Base-by-base conservation (phyloP, 305 asterid species). In the Coffea humblotiana region DNA sequence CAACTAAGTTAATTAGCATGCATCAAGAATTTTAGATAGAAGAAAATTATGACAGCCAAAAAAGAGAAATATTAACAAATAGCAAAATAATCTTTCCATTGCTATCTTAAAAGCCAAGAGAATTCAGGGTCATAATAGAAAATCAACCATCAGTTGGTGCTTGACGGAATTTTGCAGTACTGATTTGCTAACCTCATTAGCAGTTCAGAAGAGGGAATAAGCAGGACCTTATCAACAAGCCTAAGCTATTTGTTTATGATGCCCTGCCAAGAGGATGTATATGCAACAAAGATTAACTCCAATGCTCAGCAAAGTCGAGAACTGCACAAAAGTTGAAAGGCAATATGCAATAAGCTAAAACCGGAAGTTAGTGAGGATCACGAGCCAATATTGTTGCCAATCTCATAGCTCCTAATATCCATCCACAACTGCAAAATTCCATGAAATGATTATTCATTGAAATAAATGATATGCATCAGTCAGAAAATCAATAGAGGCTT, bases 341-440 rank as follows among this genome's bases (percentile, higher is more conserved):
- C 47, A 14, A 60, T 21, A 15, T 6, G 0, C 64, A 13, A 64
- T 40, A 72, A 49, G 25, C 54, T 72, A 56, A 48, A 51, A 43
- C 8, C 9, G 23, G 65, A 52, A 15, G 65, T 32, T 47, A 49
- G 68, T 21, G 71, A 15, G 6, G 23, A 40, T 76, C 71, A 76
- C 18, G 35, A 76, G 8, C 71, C 58, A 40, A 58, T 75, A 63
- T 19, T 35, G 56, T 49, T 45, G 54, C 45, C 43, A 61, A 21
- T n/a, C 27, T 8, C 71, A 76, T 76, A 76, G 58, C 45, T 63
- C 79, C 60, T 58, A 43, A 61, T 66, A 27, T 76, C 71, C 45
- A 45, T 76, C 71, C 79, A 35, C 72, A 76, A 43, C 79, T 76
- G 79, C 79, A 76, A 10, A 25, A 23, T 25, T 61, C 71, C 9